Base-by-base conservation (phyloP, 148 eudicot species). In the Pouteria glomerata region DNA sequence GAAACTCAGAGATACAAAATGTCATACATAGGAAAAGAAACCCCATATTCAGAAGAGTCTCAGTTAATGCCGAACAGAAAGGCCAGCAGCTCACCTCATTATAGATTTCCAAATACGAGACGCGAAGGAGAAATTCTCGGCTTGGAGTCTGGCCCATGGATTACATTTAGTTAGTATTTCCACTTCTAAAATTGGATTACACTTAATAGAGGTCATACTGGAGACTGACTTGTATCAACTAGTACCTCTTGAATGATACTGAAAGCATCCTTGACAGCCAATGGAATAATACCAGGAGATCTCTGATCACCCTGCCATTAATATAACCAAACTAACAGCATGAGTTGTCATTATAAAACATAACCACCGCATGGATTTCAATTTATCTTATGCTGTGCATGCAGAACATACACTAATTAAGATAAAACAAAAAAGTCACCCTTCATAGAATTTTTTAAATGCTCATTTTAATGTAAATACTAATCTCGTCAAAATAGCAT, bases 231-330 rank as follows among this genome's bases (percentile, higher is more conserved):
- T 5, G 76, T 61, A 57, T 35, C n/a, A 41, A 53, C 31, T 37
- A 65, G 21, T 85, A 95, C 99, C 97, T 92, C 97, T 77, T 95
- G 99, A 60, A 95, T 95, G 44, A 95, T 95, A 73, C 99, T 89
- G 76, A 95, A 95, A 77, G 96, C 93, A 86, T 95, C 99, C 86
- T 95, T 95, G 65, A 95, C 99, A 77, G 99, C 99, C 87, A 95
- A 84, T 21, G 99, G 99, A 78, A 95, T 95, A 34, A 92, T 87
- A 41, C 99, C 99, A 63, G 99, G 99, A 67, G 99, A 95, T 80
- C 99, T 86, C 80, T 95, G 99, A 83, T 95, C 97, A 67, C 99
- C 99, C 99, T 95, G 85, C 60, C 27, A 73, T 76, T 45, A 24
- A 42, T 41, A 53, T 26, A 60, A 53, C 24, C 41, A 76, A 69